Evolutionary conservation across 2,329 filamentous ascomycete genomes (phyloP), one percentile per base, ranked within the genome.

Genomic region (Microthyrium microscopicum): DNA sequence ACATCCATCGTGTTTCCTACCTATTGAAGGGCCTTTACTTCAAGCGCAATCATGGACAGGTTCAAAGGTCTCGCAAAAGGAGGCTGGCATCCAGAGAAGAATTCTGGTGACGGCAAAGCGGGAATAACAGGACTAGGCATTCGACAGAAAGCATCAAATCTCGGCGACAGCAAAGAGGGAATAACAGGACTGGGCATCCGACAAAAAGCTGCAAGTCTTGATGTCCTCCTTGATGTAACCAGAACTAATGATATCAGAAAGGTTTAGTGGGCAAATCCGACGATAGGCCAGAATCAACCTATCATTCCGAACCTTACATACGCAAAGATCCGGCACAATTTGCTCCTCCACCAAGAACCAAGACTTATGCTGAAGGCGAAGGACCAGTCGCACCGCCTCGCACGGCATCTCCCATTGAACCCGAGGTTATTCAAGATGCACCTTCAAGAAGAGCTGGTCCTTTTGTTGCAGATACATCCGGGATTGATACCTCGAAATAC

Each of bases 321-420:
- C 64, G 93, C 20, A 74, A 72, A 49, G 83, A 93, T 49, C 84
- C 82, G 1, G 53, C 70, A 1, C 68, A 72, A 12, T 93, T 92
- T 50, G 82, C 70, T 2, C 81, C 83, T 17, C 84, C 84, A 18
- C 84, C 84, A 1, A 85, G 71, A 15, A 20, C 6, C 29, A 7
- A 22, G 13, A 16, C 11, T 16, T 29, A 48, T 16, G 28, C 35
- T 16, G 33, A 29, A n/a, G 26, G 28, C 22, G 38, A 33, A 22
- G 26, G 19, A 13, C n/a, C 30, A 20, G 22, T 29, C n/a, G 12
- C 29, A n/a, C 21, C 28, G 9, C 27, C 17, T 15, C 20, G 35
- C 4, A 17, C 33, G 8, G 32, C 31, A 17, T 34, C 28, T 20
- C 16, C 18, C 5, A 18, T 22, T 5, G 16, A 9, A 8, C 7